Evolutionary conservation across 2,329 filamentous ascomycete genomes (phyloP).

Genomic region (Colletotrichum kahawae): DNA sequence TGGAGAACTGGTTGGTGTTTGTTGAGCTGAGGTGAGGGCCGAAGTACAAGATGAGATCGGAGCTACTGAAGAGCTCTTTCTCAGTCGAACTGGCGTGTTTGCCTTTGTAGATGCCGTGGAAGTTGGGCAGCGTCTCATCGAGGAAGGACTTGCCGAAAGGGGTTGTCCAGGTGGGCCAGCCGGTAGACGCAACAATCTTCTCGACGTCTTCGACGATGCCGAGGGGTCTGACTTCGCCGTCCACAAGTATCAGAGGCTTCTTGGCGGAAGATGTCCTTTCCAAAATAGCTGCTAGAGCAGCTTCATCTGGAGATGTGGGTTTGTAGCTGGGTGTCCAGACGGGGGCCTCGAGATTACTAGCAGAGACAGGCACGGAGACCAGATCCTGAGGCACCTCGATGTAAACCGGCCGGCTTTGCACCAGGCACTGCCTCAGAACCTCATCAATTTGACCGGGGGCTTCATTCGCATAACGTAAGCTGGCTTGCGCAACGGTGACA

Average conservation of each 20-base stretch:
- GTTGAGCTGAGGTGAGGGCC: constrained; percentile 10
- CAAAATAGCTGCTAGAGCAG: constrained; percentile 38
- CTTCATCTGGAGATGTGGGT: constrained; percentile 25
- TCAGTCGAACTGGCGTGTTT: constrained; percentile 26
- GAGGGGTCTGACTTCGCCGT: neutral
- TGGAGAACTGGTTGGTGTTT: neutral
- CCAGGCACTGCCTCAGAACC: constrained; percentile 52
- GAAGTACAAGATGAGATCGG: constrained; percentile 22
- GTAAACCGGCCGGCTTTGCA: constrained; percentile 60
- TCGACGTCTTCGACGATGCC: neutral
- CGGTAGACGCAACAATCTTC: neutral
- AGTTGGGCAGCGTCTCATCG: neutral
- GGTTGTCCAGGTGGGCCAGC: constrained; percentile 4
- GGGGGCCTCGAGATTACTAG: constrained; percentile 31
- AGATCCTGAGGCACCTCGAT: constrained; percentile 61
- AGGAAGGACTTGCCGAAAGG: neutral
- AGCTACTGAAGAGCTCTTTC: neutral
- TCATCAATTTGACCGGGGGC: constrained; percentile 56
- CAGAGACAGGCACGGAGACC: constrained; percentile 41
- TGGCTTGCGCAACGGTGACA: constrained; percentile 55
- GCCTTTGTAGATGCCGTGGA: neutral
- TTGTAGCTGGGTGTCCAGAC: constrained; percentile 24
- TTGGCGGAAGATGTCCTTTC: constrained; percentile 39
- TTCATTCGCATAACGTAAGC: constrained; percentile 46
- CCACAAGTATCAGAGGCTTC: neutral